Percentiles rank a stretch among this genome's conserved stretches.
phyloP scores from a whole-genome alignment of 805 yeast genomes.

The Dipodascopsis uninucleata region DNA sequence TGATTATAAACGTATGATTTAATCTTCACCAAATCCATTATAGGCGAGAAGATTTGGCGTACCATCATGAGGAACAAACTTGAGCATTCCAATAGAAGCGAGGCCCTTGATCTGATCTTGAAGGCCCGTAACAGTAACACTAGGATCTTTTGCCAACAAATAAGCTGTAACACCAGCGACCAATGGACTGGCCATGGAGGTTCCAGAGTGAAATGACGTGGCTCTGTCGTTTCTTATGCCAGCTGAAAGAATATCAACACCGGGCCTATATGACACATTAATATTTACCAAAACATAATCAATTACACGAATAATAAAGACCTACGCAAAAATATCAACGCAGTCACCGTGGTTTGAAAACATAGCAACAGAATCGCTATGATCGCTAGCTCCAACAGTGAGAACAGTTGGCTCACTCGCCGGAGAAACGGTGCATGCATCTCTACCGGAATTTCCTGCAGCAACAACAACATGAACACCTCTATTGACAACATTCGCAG shows the following conservation, averaged over 20 bases:
- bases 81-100: conserved; percentile 8
- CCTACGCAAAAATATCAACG: conserved; percentile 40
- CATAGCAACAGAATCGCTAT: conserved; percentile 10
- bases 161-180: conserved; percentile 88
- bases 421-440: conserved; percentile 90
- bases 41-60: conserved; percentile 15
- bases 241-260: conserved; percentile 69
- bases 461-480: conserved; percentile 93
- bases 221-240: conserved; percentile 30
- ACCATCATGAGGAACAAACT: conserved; percentile 6
- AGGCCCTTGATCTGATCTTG: conserved; percentile 22
- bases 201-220: conserved; percentile 47
- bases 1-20: no score
- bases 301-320: no score
- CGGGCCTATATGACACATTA: conserved; percentile 46
- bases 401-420: conserved; percentile 87
- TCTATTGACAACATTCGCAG: conserved; percentile 79
- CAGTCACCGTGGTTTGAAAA: conserved; percentile 25
- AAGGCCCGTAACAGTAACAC: conserved; percentile 29
- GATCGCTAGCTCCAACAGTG: conserved; percentile 36
- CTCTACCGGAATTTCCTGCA: conserved; percentile 83
- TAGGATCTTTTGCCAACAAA: conserved; percentile 25
- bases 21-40: conserved; percentile 10
- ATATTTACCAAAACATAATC: conserved; percentile 50
- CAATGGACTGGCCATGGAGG: conserved; percentile 97